A percentile compares a stretch with the other conserved stretches of the same genome.
Evolutionary conservation across 345 rosid species (phyloP).

Genomic region (Eucalyptus polybractea): DNA sequence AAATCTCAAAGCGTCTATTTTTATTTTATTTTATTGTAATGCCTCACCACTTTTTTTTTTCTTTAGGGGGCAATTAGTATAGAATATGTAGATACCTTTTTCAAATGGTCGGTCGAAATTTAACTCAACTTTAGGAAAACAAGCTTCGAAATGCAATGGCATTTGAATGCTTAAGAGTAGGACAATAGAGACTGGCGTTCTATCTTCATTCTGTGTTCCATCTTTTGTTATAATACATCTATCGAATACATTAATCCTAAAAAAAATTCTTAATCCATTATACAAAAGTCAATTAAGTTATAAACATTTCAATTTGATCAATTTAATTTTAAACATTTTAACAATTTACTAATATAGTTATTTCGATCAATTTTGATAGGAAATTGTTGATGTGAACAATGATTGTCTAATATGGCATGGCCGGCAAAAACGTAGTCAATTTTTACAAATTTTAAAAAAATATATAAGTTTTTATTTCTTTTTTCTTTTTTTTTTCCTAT

Average conservation of each 20-base stretch:
- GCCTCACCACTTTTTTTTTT: background rate
- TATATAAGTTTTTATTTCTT: accelerated
- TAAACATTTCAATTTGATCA: background rate
- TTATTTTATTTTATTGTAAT: background rate
- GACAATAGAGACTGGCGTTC: background rate
- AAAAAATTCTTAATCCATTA: too few species aligned
- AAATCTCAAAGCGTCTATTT: background rate
- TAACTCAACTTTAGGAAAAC: background rate
- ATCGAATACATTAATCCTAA: background rate
- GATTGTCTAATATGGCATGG: accelerated
- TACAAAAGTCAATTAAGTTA: background rate
- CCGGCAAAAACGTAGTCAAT: accelerated
- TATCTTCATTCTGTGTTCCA: background rate
- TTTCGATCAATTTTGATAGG: accelerated
- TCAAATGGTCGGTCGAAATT: too few species aligned
- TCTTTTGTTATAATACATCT: background rate
- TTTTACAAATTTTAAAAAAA: background rate
- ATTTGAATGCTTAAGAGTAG: background rate
- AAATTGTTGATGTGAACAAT: accelerated
- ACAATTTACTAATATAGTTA: accelerated
- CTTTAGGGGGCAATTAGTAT: too few species aligned
- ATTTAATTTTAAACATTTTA: background rate
- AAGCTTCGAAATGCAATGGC: background rate
- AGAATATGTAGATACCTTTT: background rate
- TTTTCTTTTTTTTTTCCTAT: accelerated